Evolutionary conservation across 2,329 filamentous ascomycete species (phyloP), one percentile per base, ranked within the genome.

Genomic region (Rhinocladiella similis): DNA sequence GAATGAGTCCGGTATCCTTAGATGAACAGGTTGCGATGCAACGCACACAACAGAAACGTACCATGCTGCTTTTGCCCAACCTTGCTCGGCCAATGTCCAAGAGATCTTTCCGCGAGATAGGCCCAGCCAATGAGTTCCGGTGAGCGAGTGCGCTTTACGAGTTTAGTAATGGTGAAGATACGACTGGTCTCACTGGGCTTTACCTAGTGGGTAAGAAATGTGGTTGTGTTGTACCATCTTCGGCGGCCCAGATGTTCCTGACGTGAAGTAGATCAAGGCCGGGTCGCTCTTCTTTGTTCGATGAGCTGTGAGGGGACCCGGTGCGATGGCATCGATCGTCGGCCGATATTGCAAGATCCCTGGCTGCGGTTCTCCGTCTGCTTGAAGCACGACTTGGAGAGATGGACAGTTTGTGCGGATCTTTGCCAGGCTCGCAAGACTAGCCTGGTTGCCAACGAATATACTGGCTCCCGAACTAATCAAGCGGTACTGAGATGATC

Each of bases 181-280:
- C 6, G 13, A 39, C 4, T 39, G 14, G 22, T 6, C 7, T 41
- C 13, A 22, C 14, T 33, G 29, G 20, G 14, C n/a, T 25, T 1
- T 27, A 55, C 53, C 53, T 25, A 73, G 59, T 1, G 72, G 72
- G 56, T 71, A 74, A 4, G 71, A 73, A 7, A 73, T 67, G 18
- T 75, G 72, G 46, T 70, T 73, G 54, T 75, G 72, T 22, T 67
- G 62, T 9, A 73, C 72, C 70, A 75, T 74, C 58, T 75, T 74
- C 3, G 72, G 71, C 3, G 67, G 67, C 0, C 71, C 72, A 1
- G 72, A 71, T 2, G 72, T 74, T 1, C 72, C 72, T 3, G 66
- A 69, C 1, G 72, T 75, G 56, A 75, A 75, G 56, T 72, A 75
- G 5, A 73, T 68, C 53, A 75, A 61, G 13, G 68, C 67, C 4